Percentiles rank a stretch among this genome's conserved stretches.
Conservation (phyloP, 805 yeast species). For the Saccharomycopsis vini region DNA sequence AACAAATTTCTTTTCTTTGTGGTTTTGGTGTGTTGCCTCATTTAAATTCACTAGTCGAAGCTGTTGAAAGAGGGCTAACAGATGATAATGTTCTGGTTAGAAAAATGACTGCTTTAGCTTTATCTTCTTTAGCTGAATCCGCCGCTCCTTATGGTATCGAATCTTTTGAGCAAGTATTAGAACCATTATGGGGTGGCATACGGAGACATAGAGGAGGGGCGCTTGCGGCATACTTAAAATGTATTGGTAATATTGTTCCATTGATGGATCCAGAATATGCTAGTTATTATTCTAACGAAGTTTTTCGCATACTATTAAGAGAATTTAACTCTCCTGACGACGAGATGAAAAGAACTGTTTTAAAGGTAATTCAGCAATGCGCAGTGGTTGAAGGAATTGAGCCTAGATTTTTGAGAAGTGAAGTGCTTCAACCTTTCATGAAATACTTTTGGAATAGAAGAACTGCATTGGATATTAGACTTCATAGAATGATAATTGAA, state of each 20-base stretch:
- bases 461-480: conserved; percentile 56
- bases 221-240: conserved; percentile 65
- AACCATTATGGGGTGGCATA: conserved; percentile 75
- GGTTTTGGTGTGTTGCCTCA: conserved; percentile 75
- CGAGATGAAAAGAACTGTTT: conserved; percentile 70
- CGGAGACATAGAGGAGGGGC: conserved; percentile 68
- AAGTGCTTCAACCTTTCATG: conserved; percentile 55
- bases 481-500: conserved; percentile 54
- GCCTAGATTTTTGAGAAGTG: conserved; percentile 37
- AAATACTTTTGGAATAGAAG: conserved; percentile 75
- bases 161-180: conserved; percentile 65
- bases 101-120: conserved; percentile 59
- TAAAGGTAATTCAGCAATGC: conserved; percentile 60
- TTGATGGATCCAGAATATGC: conserved; percentile 81
- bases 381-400: conserved; percentile 44
- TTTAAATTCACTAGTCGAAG: conserved; percentile 52
- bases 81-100: conserved; percentile 67
- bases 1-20: conserved; percentile 58
- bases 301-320: conserved; percentile 55
- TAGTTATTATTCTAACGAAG: conserved; percentile 65
- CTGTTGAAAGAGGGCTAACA: conserved; percentile 46
- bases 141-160: conserved; percentile 86
- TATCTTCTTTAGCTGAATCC: conserved; percentile 71
- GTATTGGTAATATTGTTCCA: conserved; percentile 75
- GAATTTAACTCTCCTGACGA: conserved; percentile 81